Evolutionary conservation across 2,329 filamentous ascomycete genomes (phyloP), one percentile per base, ranked within the genome.

Genomic region (Aspergillus floridensis): DNA sequence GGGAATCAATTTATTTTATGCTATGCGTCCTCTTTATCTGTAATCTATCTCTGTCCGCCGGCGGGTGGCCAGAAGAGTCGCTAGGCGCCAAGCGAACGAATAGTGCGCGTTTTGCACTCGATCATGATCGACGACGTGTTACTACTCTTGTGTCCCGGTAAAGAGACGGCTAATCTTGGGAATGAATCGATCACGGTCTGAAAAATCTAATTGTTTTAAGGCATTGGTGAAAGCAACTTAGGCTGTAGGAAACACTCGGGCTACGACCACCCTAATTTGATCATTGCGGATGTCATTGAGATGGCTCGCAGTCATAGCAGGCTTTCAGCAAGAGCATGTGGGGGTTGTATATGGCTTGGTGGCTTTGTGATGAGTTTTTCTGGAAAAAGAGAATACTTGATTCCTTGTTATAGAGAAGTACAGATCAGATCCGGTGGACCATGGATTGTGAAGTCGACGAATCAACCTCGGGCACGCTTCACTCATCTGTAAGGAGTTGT

Each of bases 1-100:
- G 14, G 16, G 16, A 6, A 44, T 44, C 16, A 16, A 44, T 44
- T 16, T 16, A 5, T 44, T 14, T 44, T 44, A 44, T 44, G n/a
- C 38, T 6, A 44, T 19, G 38, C 14, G 38, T 19, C 38, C 38
- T 19, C 38, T 44, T 7, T 19, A n/a, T 7, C 14, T 44, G 32
- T 44, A 16, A 44, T 44, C 38, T 6, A n/a, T 16, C 16, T 7
- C 16, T 44, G 16, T 44, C 16, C 16, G 16, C 38, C 38, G 14
- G 16, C 16, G 6, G 38, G 16, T 44, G 16, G 32, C 16, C 6
- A 58, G 56, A 58, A 57, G 53, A 58, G 60, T 60, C 65, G 64
- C 60, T 31, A 21, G 52, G 11, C 32, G 49, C 58, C 55, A 46
- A 51, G 6, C 16, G 38, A 41, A 22, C 53, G 24, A 19, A n/a